A percentile compares a stretch with the other conserved stretches of the same genome.
Conservation (phyloP, 305 asterid genomes). For the Solanum aculeatissimum region DNA sequence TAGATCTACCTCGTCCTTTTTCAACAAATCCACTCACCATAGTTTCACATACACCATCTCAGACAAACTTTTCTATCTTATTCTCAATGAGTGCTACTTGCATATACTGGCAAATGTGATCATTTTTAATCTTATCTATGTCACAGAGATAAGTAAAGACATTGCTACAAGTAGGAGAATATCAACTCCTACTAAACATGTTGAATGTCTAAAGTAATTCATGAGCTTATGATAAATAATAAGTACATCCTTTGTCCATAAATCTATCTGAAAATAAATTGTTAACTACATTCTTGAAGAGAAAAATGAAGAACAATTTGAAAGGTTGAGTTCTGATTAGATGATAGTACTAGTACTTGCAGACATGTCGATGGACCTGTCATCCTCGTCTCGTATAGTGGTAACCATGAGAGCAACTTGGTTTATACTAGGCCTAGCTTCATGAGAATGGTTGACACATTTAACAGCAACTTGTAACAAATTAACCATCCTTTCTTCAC, state of each 20-base stretch:
- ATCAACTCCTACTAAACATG: neutral
- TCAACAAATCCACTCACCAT: neutral
- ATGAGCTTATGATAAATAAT: neutral
- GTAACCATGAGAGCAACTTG: conserved; percentile 39
- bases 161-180: neutral
- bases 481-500: conserved; percentile 62
- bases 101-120: neutral
- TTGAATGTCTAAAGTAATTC: neutral
- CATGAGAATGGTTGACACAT: conserved; percentile 33
- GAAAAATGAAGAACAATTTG: neutral
- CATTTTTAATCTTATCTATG: neutral
- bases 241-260: neutral
- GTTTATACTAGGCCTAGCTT: conserved; percentile 44
- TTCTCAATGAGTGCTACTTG: neutral
- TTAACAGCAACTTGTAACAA: conserved; percentile 48
- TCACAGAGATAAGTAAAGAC: neutral
- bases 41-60: neutral
- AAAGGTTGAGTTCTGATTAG: neutral
- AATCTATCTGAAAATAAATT: neutral
- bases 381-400: conserved; percentile 52
- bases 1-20: neutral
- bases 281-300: neutral
- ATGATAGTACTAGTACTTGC: conserved; percentile 2
- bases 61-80: neutral
- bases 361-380: conserved; percentile 51